A percentile compares a stretch with the other conserved stretches of the same genome.
Evolutionary conservation across 2,329 filamentous ascomycete species (phyloP).

Genomic region (Penicillium sp.): DNA sequence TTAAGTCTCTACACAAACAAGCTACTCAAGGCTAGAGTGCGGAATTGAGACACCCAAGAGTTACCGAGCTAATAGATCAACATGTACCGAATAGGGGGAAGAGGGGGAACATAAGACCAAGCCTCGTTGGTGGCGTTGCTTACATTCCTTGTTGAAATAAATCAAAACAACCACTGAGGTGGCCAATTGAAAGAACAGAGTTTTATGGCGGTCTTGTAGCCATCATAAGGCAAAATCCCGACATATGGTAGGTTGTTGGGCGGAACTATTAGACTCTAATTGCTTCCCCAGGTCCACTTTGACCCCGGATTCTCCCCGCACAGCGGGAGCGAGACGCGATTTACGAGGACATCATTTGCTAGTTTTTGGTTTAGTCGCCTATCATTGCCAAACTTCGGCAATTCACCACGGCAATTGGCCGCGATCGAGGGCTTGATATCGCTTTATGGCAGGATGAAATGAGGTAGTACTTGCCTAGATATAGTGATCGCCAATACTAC

Average conservation of each 20-base stretch:
- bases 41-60: not conserved
- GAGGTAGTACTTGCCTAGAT: too few relatives aligned
- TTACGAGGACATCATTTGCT: not conserved
- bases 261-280: not conserved
- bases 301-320: constrained; percentile 14
- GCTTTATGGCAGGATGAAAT: too few relatives aligned
- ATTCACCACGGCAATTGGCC: constrained; percentile 6
- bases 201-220: not conserved
- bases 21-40: not conserved
- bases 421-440: not conserved
- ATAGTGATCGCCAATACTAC: too few relatives aligned
- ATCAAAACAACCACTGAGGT: not conserved
- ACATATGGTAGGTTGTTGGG: not conserved
- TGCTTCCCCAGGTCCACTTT: constrained; percentile 1
- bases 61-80: not conserved
- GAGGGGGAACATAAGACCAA: not conserved
- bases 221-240: not conserved
- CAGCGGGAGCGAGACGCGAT: not conserved
- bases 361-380: not conserved
- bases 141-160: not conserved
- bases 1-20: not conserved
- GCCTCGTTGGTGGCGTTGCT: not conserved
- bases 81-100: not conserved
- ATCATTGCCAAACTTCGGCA: constrained; percentile 9
- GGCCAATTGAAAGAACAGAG: not conserved